phyloP scores from a whole-genome alignment of 2,329 filamentous ascomycete species.

The Ophiostoma populinum region DNA sequence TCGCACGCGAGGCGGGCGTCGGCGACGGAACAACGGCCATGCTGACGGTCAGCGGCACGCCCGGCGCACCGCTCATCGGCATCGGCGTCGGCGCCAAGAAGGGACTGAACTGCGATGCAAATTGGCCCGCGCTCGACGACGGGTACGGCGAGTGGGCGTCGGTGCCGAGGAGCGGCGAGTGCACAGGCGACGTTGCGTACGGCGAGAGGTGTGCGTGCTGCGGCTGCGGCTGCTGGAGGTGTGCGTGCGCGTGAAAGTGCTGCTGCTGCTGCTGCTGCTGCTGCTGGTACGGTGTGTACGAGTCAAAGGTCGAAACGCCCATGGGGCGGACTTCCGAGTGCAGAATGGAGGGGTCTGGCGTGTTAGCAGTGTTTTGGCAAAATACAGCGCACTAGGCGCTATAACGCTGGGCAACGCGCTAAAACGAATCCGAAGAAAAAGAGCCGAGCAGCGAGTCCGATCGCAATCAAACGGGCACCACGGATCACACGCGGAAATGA shows the following conservation, averaged over 20 bases:
- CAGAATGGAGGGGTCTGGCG: slow-evolving; percentile 37
- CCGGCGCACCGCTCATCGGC: slow-evolving; percentile 13
- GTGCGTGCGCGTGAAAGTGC: neutral
- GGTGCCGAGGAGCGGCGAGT: slow-evolving; percentile 33
- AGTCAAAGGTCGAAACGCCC: slow-evolving; percentile 32
- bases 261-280: neutral
- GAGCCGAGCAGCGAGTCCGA: too few relatives aligned
- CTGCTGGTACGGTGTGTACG: slow-evolving; percentile 14
- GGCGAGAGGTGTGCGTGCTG: slow-evolving; percentile 17
- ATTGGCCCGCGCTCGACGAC: slow-evolving; percentile 28
- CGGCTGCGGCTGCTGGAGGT: slow-evolving; percentile 22
- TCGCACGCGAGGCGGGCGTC: too few relatives aligned
- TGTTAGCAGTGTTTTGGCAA: slow-evolving; percentile 3
- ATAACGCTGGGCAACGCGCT: neutral
- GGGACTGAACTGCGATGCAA: slow-evolving; percentile 19
- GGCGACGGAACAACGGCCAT: too few relatives aligned
- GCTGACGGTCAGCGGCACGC: too few relatives aligned
- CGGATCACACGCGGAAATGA: too few relatives aligned
- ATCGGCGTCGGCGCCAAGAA: slow-evolving; percentile 30
- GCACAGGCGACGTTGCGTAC: slow-evolving; percentile 46
- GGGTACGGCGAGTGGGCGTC: slow-evolving; percentile 31
- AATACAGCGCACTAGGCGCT: too few relatives aligned
- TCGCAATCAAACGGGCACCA: too few relatives aligned
- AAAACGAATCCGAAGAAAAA: too few relatives aligned
- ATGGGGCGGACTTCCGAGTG: slow-evolving; percentile 35